These are phyloP conservation scores for Monosporascus cannonballus DNA, from an alignment of 2,329 filamentous ascomycete genomes.

Conservation along the genomic window DNA sequence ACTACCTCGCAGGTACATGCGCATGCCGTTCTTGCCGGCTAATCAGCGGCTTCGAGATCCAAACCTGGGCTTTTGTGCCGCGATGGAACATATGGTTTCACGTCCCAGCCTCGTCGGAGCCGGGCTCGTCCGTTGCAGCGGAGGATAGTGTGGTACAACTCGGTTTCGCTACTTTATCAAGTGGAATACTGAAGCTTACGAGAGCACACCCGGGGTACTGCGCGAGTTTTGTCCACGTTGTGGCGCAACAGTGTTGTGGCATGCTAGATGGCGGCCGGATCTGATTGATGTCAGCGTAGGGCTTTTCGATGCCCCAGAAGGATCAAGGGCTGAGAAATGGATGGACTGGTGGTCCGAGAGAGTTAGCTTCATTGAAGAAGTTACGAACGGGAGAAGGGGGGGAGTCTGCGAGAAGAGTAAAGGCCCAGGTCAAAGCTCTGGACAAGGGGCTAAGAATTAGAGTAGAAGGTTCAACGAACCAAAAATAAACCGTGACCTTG, in stretches of 20 bases:
- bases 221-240: constrained; percentile 58
- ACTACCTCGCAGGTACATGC: constrained; percentile 55
- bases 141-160: constrained; percentile 17
- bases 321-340: constrained; percentile 51
- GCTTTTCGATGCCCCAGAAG: constrained; percentile 43
- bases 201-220: constrained; percentile 45
- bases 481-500: too few relatives aligned
- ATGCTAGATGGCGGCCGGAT: constrained; percentile 43
- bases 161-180: constrained; percentile 29
- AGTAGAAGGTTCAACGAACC: too few relatives aligned
- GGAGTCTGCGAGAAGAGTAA: constrained; percentile 18
- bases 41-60: constrained; percentile 54
- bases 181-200: constrained; percentile 44
- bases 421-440: constrained; percentile 20
- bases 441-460: constrained; percentile 12
- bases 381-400: constrained; percentile 26
- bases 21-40: constrained; percentile 58
- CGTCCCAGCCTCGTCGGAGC: constrained; percentile 11
- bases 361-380: constrained; percentile 55
- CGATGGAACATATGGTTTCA: constrained; percentile 47
- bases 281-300: constrained; percentile 61
- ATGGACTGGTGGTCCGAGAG: constrained; percentile 55
- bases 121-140: neutral
- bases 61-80: constrained; percentile 61
- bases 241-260: constrained; percentile 61